A percentile compares a stretch with the other conserved stretches of the same genome.
Conservation (phyloP, 2,329 filamentous ascomycete genomes). For the Diaporthe batatas region DNA sequence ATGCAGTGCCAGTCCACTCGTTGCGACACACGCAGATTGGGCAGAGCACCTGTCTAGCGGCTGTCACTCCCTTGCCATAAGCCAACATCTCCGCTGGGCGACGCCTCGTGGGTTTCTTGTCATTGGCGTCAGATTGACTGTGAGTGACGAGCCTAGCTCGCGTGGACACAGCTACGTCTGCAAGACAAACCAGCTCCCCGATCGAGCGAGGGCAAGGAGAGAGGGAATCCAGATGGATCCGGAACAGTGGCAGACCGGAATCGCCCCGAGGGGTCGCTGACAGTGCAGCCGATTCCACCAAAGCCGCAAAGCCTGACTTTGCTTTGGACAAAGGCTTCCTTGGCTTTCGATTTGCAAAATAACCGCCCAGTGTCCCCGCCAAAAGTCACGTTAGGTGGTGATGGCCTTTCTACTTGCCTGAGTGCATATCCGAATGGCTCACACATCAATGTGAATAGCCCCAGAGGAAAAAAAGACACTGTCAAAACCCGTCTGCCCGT, state of each 20-base stretch:
- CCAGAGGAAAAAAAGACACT: neutral
- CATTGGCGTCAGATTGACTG: neutral
- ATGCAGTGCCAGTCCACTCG: neutral
- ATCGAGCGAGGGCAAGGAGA: neutral
- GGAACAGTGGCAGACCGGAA: neutral
- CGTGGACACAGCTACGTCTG: neutral
- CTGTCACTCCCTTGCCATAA: neutral
- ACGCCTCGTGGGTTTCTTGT: neutral
- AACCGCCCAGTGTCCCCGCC: neutral
- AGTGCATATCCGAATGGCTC: neutral
- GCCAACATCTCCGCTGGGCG: neutral
- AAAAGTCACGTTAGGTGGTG: neutral
- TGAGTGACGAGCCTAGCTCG: neutral
- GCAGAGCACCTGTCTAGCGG: neutral
- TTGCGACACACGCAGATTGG: neutral
- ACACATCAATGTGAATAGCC: neutral
- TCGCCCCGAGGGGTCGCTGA: too few species aligned
- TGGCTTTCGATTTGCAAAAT: too few species aligned
- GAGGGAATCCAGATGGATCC: neutral
- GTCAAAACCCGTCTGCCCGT: neutral
- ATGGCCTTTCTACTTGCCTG: neutral
- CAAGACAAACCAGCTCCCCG: neutral
- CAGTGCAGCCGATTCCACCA: neutral
- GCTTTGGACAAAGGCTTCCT: too few species aligned
- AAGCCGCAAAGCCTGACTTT: too few species aligned